Conservation (phyloP, 495 filamentous ascomycete species). For the Hyaloscypha bicolor region DNA sequence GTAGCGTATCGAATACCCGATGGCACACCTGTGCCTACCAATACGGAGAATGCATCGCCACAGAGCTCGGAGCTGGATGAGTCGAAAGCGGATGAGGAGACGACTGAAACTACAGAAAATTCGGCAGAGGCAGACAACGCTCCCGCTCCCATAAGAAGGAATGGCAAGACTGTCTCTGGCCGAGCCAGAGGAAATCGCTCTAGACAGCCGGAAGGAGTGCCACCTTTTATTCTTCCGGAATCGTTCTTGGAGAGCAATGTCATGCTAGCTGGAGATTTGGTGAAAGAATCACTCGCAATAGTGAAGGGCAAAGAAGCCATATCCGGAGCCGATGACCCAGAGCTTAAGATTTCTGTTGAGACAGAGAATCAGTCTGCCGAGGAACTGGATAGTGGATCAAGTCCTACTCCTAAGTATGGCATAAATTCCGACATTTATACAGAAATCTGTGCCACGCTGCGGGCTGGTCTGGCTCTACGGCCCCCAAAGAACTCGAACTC, state of each 20-base stretch:
- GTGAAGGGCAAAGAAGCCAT: not conserved
- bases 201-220: slow-evolving; percentile 44
- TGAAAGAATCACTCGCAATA: slow-evolving; percentile 16
- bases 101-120: slow-evolving; percentile 28
- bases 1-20: slow-evolving; percentile 33
- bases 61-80: slow-evolving; percentile 9
- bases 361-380: not conserved
- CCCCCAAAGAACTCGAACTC: slow-evolving; percentile 23
- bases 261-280: slow-evolving; percentile 19
- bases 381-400: slow-evolving; percentile 8
- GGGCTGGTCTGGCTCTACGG: slow-evolving; percentile 23
- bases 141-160: slow-evolving; percentile 12
- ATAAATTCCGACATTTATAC: slow-evolving; percentile 27
- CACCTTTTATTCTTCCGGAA: slow-evolving; percentile 44
- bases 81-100: slow-evolving; percentile 12
- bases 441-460: slow-evolving; percentile 27
- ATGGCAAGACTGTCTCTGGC: slow-evolving; percentile 38
- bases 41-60: slow-evolving; percentile 15
- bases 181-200: slow-evolving; percentile 41
- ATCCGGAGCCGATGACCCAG: not conserved
- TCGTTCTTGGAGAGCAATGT: slow-evolving; percentile 46
- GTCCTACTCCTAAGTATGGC: slow-evolving; percentile 25
- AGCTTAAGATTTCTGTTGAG: not conserved
- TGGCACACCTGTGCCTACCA: slow-evolving; percentile 32
- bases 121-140: slow-evolving; percentile 2